phyloP scores from a whole-genome alignment of 1,284 basidiomycete species.

The Tranzscheliella williamsii region DNA sequence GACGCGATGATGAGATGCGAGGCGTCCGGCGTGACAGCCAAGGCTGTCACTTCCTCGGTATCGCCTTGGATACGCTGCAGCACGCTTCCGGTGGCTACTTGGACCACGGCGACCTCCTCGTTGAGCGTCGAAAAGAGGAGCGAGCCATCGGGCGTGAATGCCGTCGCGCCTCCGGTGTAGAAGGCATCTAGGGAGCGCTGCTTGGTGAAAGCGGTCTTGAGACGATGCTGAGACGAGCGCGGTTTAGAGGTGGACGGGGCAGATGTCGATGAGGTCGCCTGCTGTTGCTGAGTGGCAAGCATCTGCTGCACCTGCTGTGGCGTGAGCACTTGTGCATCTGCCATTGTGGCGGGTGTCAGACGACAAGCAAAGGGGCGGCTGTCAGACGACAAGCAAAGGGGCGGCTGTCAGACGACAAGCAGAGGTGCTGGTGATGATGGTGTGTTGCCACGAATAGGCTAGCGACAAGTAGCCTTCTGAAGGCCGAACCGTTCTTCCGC shows the following conservation, averaged over 20 bases:
- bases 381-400: no score
- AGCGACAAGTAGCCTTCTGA: no score
- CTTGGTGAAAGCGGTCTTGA: constrained; percentile 42
- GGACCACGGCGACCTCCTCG: constrained; percentile 81
- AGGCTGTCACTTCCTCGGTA: constrained; percentile 65
- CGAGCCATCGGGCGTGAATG: constrained; percentile 76
- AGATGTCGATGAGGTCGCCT: constrained; percentile 7
- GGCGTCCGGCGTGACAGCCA: constrained; percentile 56
- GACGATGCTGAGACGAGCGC: constrained; percentile 3
- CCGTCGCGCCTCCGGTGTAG: constrained; percentile 65
- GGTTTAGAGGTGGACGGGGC: background rate
- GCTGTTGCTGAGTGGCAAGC: constrained; percentile 24
- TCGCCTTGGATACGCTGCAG: constrained; percentile 63
- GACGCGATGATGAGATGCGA: constrained; percentile 64
- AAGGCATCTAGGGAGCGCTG: constrained; percentile 47
- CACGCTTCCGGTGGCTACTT: constrained; percentile 73
- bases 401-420: no score
- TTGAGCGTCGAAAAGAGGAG: constrained; percentile 82
- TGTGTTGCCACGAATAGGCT: no score
- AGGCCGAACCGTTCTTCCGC: no score
- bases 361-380: no score
- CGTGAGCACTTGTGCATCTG: constrained; percentile 31
- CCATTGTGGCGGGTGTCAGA: no score
- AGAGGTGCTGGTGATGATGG: no score
- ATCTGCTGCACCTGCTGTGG: constrained; percentile 27